These are phyloP conservation scores for Gynandropsis gynandra DNA, from an alignment of 345 rosid genomes.

Conservation along the genomic window DNA sequence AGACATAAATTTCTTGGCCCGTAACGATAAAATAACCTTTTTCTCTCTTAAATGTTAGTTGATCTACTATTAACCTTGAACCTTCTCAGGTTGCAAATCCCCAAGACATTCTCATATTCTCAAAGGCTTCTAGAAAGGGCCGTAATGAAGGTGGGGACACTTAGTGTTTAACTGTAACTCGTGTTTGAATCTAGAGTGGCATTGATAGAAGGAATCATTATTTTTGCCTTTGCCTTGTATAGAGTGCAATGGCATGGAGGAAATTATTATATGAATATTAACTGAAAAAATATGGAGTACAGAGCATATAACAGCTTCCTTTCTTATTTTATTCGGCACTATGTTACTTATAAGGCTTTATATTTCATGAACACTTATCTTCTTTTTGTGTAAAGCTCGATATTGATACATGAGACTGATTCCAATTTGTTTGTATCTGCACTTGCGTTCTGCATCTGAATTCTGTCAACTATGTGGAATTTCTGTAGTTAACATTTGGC, in stretches of 20 bases:
- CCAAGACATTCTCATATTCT: slow-evolving; percentile 93
- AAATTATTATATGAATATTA: background rate
- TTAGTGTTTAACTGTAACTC: background rate
- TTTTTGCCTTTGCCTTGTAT: no score
- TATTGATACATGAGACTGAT: slow-evolving; percentile 3
- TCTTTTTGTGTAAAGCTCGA: slow-evolving; percentile 6
- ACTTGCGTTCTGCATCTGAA: background rate
- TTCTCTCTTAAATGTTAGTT: slow-evolving; percentile 14
- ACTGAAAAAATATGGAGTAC: no score
- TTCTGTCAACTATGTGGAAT: background rate
- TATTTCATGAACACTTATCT: background rate
- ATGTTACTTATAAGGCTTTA: background rate
- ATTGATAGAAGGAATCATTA: background rate
- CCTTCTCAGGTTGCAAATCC: slow-evolving; percentile 87
- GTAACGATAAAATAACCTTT: slow-evolving; percentile 3
- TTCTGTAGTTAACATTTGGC: background rate
- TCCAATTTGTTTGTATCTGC: background rate
- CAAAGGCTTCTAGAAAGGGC: slow-evolving; percentile 70
- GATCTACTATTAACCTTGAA: slow-evolving; percentile 10
- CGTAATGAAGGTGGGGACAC: slow-evolving; percentile 43
- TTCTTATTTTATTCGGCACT: background rate
- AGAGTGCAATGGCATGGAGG: background rate
- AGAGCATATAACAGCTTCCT: background rate
- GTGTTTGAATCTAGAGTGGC: slow-evolving; percentile 6
- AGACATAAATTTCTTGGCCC: slow-evolving; percentile 10